Base-by-base conservation (phyloP, 139 green algal species). In the Closterium sp. region DNA sequence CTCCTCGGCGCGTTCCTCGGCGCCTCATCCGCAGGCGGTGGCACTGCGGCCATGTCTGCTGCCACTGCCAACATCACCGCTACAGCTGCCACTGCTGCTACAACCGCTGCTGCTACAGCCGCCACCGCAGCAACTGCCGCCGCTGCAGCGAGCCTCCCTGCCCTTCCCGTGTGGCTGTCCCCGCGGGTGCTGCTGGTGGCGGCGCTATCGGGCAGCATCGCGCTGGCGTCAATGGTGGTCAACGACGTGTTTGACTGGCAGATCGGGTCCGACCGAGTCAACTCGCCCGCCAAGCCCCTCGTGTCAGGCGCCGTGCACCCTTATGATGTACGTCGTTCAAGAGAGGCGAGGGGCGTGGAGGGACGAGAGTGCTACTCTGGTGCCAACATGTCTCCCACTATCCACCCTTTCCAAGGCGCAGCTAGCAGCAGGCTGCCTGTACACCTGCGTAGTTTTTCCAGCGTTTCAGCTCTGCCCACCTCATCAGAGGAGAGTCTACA, bases 241-340 rank as follows among this genome's bases (percentile, higher is more conserved):
- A 97, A 97, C 92, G 96, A 97, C 91, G 97, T 96, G 90, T 97
- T 97, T 62, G 96, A 97, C 95, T 95, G 91, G 29, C 29, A 70
- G 22, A 89, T 45, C 28, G 89, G 92, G 21, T 89, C 95, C 0
- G 96, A 97, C 88, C 73, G 27, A 0, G 87, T 96, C 42, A 97
- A 97, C 89, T 91, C 94, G 22, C 95, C 96, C 4, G 21, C 95
- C 91, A 97, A 96, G 93, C 91, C 92, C 28, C 86, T 89, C 17
- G 88, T 91, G 31, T 89, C 42, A 1, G 86, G 96, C 85, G 62
- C 79, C 28, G 93, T 97, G 9, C 24, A 92, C 1, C 96, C 95
- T 19, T 95, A 97, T 90, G 91, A 91, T 21, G 96, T 89, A n/a
- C 34, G 89, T 88, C 27, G 79, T 24, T 13, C 10, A 29, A 87